Base-by-base conservation (phyloP, 495 filamentous ascomycete genomes). In the Tuber magnatum region DNA sequence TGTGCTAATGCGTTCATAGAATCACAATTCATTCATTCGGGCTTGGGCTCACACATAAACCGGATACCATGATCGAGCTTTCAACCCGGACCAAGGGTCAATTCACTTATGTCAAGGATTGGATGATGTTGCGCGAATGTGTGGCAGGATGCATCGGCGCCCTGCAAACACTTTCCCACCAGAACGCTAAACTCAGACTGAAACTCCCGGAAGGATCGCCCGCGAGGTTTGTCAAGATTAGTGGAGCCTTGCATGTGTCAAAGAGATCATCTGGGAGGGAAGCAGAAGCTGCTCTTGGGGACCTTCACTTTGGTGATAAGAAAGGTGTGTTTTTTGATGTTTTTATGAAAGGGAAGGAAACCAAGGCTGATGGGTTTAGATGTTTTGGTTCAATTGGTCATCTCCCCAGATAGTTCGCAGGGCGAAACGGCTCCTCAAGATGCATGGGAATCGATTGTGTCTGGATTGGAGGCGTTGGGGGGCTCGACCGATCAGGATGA, bases 71-170 rank as follows among this genome's bases (percentile, higher is more conserved):
- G 92, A 97, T 99, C 71, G 95, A 98, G 81, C 85, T 99, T 4
- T 97, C 96, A 9, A 94, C 93, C 42, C 89, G 94, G 72, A 99
- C 95, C 10, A 99, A 98, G 84, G 95, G 94, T 6, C 94, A 93
- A 28, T 99, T 97, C 80, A 94, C 94, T 8, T 99, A 98, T 81
- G 94, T 98, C 80, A 98, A 98, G 84, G 95, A 99, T 83, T 99
- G 95, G 95, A 99, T 98, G 95, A 98, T 97, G 94, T 87, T 99
- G 44, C 90, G 95, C 32, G 95, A 99, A 83, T 99, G 96, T 84
- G 88, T 98, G 69, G 96, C 95, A 28, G 95, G 95, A 39, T 98
- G 96, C 82, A 85, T 99, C 48, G 95, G 95, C 61, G 90, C 93
- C n/a, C 86, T 98, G 80, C 95, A 99, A 84, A 93, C 92, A 0